Percentiles rank a stretch among this genome's conserved stretches.
Conservation (phyloP, 331 rosid species). For the Rhamnella rubrinervis region DNA sequence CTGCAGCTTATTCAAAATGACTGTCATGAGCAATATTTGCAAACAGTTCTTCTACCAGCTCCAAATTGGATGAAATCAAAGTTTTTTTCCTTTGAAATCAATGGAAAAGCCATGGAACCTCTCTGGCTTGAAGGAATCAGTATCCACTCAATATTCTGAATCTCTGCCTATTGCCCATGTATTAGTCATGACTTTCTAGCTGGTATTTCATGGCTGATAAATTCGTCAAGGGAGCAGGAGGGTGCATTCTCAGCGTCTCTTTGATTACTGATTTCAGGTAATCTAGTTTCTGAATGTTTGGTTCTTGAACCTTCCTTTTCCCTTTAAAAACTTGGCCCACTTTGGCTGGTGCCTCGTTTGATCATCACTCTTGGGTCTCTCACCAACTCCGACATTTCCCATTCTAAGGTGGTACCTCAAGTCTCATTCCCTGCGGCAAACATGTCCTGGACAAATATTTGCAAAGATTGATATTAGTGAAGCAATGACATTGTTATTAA, state of each 20-base stretch:
- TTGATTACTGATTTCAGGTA: slow-evolving; percentile 13
- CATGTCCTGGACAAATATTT: slow-evolving; percentile 3
- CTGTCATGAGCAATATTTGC: too few species aligned
- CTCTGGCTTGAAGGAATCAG: too few species aligned
- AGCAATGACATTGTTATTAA: not conserved
- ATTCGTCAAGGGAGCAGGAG: not conserved
- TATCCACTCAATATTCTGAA: too few species aligned
- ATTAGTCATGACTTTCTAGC: too few species aligned
- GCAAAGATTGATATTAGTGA: not conserved
- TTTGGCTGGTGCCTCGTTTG: slow-evolving; percentile 12
- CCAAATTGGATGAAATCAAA: too few species aligned
- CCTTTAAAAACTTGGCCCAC: not conserved
- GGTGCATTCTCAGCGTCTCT: slow-evolving; percentile 6
- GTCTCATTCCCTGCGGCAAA: slow-evolving; percentile 11
- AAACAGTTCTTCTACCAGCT: too few species aligned
- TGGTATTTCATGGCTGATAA: too few species aligned
- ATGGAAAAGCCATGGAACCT: too few species aligned
- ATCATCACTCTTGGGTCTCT: slow-evolving; percentile 9
- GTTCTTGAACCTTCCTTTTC: not conserved
- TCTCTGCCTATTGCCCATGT: too few species aligned
- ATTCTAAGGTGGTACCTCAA: not conserved
- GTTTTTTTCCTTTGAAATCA: too few species aligned
- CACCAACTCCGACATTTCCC: slow-evolving; percentile 5
- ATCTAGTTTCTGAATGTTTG: not conserved
- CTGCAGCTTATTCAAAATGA: too few species aligned